phyloP scores from a whole-genome alignment of 805 yeast species.

The Cyberlindnera nakhonratchasimensis region DNA sequence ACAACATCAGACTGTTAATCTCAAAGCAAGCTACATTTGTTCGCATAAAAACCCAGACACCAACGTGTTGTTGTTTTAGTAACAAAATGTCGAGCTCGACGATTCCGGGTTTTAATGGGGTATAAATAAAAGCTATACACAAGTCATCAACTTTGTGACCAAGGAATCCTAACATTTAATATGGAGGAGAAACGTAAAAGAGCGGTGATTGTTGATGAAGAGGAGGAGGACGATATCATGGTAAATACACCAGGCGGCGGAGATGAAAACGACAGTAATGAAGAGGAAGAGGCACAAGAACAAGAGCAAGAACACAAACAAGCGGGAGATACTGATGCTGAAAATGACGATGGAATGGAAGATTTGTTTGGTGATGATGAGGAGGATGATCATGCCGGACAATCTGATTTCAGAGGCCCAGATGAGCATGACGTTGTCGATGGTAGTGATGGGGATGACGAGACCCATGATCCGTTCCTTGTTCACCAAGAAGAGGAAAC shows the following conservation, averaged over 20 bases:
- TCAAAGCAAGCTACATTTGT: neutral
- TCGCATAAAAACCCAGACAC: neutral
- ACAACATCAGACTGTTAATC: neutral
- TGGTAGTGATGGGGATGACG: conserved; percentile 33
- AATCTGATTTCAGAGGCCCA: conserved; percentile 2
- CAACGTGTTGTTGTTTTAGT: too few species aligned
- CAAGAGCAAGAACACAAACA: conserved; percentile 7
- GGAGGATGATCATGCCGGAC: conserved; percentile 18
- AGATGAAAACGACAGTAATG: neutral
- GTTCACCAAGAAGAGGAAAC: conserved; percentile 14
- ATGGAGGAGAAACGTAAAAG: conserved; percentile 18
- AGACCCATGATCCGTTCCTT: conserved; percentile 31
- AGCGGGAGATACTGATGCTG: conserved; percentile 32
- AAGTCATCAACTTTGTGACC: too few species aligned
- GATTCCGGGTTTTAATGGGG: too few species aligned
- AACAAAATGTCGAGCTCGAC: too few species aligned
- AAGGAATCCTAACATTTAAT: too few species aligned
- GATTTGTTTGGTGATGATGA: conserved; percentile 38
- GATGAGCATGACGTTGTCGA: conserved; percentile 16
- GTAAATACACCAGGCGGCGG: neutral
- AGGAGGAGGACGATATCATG: conserved; percentile 10
- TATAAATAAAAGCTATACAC: too few species aligned
- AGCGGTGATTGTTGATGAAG: conserved; percentile 22
- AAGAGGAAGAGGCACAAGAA: conserved; percentile 2
- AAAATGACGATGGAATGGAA: conserved; percentile 40